phyloP scores from a whole-genome alignment of 108 stramenopile genomes.

The Cylindrotheca fusiformis region DNA sequence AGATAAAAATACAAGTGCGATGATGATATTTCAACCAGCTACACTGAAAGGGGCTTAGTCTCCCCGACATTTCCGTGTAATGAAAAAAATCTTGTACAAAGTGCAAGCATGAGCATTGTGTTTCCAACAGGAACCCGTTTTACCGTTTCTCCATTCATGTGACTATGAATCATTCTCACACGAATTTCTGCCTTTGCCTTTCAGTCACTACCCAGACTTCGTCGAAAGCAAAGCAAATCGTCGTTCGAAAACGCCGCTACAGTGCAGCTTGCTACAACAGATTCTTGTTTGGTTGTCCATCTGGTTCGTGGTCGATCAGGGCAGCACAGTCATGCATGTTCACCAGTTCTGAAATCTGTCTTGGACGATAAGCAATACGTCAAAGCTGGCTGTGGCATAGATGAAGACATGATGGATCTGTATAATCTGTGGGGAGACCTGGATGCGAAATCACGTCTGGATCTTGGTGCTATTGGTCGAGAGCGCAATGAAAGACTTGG shows the following conservation, averaged over 20 bases:
- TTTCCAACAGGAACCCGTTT: neutral
- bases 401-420: slow-evolving; percentile 54
- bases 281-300: slow-evolving; percentile 58
- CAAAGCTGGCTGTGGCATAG: slow-evolving; percentile 60
- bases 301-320: slow-evolving; percentile 22
- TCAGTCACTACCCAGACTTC: neutral
- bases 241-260: slow-evolving; percentile 53
- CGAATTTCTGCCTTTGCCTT: neutral
- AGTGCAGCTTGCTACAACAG: slow-evolving; percentile 61
- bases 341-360: slow-evolving; percentile 34
- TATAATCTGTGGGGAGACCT: slow-evolving; percentile 42
- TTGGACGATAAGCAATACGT: slow-evolving; percentile 47
- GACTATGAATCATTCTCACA: neutral
- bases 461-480: slow-evolving; percentile 42
- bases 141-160: neutral
- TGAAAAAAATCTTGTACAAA: slow-evolving; percentile 3
- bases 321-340: slow-evolving; percentile 28
- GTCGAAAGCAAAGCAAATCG: neutral
- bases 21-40: slow-evolving; percentile 21
- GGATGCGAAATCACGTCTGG: slow-evolving; percentile 49
- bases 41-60: slow-evolving; percentile 44
- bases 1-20: neutral
- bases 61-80: slow-evolving; percentile 15
- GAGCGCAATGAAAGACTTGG: slow-evolving; percentile 27
- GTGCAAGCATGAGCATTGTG: neutral